Evolutionary conservation across 1,284 basidiomycete species (phyloP), one percentile per base, ranked within the genome.

Genomic region (Melampsora americana): DNA sequence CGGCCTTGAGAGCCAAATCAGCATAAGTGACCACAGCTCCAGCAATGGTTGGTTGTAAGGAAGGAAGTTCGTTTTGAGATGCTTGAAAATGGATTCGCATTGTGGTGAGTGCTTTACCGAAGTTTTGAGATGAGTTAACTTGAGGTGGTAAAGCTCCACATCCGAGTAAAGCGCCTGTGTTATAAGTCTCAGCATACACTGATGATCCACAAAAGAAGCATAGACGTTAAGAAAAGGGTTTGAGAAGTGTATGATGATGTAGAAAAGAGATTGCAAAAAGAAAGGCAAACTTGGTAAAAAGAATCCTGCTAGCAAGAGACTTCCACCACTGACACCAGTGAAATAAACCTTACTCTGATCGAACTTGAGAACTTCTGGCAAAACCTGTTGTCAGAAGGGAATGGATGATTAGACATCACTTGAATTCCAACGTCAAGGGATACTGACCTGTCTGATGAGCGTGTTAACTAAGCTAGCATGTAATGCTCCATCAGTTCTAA

Each of bases 71-170:
- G 42, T 44, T 20, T 35, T 65, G 48, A 7, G 72, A 35, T n/a
- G 72, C 56, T 46, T 74, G 72, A 48, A 74, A 74, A 67, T 74
- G 72, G 11, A 67, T 66, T 39, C 72, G 46, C 72, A 74, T 74
- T 7, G 64, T 66, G 5, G 48, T 64, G 18, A 74, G n/a, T 16
- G 72, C 48, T 61, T 61, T 74, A n/a, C 72, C 72, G 32, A 74
- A 74, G 28, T 74, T 67, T 23, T 14, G 48, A 12, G 72, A 74
- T 23, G 65, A 3, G 30, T 9, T 44, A 5, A 74, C 65, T 59
- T 74, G 64, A 16, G 65, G 64, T 44, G 72, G 64, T 59, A 74
- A 59, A 18, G 32, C 72, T 12, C 72, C 72, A 61, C 72, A 74
- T 4, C 64, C 72, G 30, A 74, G 53, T 28, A 74, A 32, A 12